Conservation (phyloP, 805 yeast genomes). For the Starmera amethionina region DNA sequence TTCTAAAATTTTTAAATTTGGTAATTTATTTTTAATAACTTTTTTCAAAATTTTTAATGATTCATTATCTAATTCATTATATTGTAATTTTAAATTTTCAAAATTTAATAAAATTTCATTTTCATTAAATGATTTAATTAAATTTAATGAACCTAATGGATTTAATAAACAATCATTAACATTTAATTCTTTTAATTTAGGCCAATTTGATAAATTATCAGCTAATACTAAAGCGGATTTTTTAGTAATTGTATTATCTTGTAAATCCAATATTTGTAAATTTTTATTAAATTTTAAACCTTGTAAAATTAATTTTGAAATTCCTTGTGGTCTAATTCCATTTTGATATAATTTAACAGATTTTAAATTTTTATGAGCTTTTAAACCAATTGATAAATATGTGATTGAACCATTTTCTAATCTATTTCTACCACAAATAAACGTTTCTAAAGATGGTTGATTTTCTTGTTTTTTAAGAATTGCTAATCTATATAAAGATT, state of each 20-base stretch:
- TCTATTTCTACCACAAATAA: constrained; percentile 95
- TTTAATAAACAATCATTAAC: constrained; percentile 85
- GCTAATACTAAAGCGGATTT: constrained; percentile 61
- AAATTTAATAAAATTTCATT: constrained; percentile 32
- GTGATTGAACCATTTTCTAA: constrained; percentile 90
- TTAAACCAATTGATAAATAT: constrained; percentile 76
- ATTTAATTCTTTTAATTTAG: constrained; percentile 61
- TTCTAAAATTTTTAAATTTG: constrained; percentile 58
- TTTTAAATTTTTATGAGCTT: constrained; percentile 66
- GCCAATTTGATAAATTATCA: constrained; percentile 52
- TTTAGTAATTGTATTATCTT: constrained; percentile 88
- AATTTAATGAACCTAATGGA: constrained; percentile 56
- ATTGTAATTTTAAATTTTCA: constrained; percentile 64
- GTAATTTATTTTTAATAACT: constrained; percentile 46
- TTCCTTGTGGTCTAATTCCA: constrained; percentile 94
- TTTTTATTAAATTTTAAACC: constrained; percentile 59
- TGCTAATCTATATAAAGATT: constrained; percentile 67
- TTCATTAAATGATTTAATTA: constrained; percentile 40
- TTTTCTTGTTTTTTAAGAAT: constrained; percentile 42
- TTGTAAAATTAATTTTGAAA: constrained; percentile 56
- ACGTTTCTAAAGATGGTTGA: constrained; percentile 57
- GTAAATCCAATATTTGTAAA: constrained; percentile 70
- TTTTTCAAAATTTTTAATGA: constrained; percentile 51
- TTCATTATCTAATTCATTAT: constrained; percentile 69
- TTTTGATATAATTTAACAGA: constrained; percentile 82